phyloP scores from a whole-genome alignment of 352 stramenopile genomes.

The Globisporangium irregulare region DNA sequence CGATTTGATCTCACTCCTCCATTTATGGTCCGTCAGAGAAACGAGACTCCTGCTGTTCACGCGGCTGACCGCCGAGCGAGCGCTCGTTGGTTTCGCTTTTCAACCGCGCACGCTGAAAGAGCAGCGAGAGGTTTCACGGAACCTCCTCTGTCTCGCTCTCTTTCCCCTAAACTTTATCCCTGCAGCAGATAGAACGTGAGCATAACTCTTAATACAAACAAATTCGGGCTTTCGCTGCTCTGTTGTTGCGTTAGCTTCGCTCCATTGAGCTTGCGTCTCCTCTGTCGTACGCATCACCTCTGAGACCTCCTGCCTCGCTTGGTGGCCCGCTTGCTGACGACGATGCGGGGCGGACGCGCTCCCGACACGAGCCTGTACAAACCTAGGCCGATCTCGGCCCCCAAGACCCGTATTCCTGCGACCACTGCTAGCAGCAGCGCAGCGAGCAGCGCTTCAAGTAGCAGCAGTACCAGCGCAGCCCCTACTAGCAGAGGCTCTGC shows the following conservation, averaged over 20 bases:
- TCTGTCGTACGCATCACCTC: background rate
- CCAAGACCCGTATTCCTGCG: background rate
- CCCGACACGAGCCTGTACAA: slow-evolving; percentile 18
- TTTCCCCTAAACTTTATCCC: no score
- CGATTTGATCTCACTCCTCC: background rate
- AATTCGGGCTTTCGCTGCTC: background rate
- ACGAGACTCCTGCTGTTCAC: background rate
- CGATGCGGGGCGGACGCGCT: slow-evolving; percentile 3
- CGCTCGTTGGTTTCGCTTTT: background rate
- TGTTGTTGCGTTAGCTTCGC: background rate
- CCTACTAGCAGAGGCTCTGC: no score
- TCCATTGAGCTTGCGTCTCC: background rate
- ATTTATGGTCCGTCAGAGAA: background rate
- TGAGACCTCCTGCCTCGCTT: background rate
- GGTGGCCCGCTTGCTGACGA: background rate
- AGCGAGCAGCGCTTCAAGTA: background rate
- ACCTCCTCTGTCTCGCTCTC: background rate
- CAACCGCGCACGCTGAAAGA: background rate
- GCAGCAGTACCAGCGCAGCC: background rate
- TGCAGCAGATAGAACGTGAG: background rate
- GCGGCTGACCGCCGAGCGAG: background rate
- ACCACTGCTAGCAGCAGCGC: background rate
- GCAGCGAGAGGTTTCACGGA: background rate
- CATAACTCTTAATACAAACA: background rate
- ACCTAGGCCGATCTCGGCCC: slow-evolving; percentile 5